Evolutionary conservation across 805 yeast species (phyloP).

Genomic region (Pichia exigua): DNA sequence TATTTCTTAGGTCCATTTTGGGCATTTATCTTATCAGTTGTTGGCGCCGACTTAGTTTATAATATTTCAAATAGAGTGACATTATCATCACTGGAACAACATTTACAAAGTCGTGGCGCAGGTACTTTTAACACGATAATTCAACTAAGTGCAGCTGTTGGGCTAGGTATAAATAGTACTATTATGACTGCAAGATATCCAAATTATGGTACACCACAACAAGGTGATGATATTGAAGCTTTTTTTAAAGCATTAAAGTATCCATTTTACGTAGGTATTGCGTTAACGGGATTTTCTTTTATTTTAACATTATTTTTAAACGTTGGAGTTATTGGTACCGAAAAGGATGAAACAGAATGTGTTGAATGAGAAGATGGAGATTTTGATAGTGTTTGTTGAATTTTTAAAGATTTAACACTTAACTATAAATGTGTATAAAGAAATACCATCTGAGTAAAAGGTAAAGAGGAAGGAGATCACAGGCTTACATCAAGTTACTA

Average conservation of each 20-base stretch:
- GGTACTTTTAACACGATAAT: slow-evolving; percentile 40
- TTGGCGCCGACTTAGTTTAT: slow-evolving; percentile 42
- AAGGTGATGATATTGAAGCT: slow-evolving; percentile 16
- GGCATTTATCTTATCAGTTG: slow-evolving; percentile 31
- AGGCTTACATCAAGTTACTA: too few relatives aligned
- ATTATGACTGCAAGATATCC: slow-evolving; percentile 29
- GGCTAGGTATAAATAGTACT: slow-evolving; percentile 35
- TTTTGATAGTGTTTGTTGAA: too few relatives aligned
- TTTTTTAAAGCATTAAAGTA: slow-evolving; percentile 30
- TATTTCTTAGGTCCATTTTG: slow-evolving; percentile 43
- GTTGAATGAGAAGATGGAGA: background rate
- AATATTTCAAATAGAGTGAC: slow-evolving; percentile 39
- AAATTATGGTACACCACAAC: slow-evolving; percentile 24
- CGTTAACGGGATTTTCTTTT: slow-evolving; percentile 25
- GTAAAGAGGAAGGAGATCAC: too few relatives aligned
- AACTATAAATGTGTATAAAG: too few relatives aligned
- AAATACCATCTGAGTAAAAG: too few relatives aligned
- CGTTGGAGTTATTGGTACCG: slow-evolving; percentile 30
- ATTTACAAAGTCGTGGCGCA: slow-evolving; percentile 38
- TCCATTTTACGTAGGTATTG: slow-evolving; percentile 35
- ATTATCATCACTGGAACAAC: slow-evolving; percentile 32
- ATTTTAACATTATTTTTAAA: slow-evolving; percentile 27
- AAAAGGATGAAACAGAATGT: background rate
- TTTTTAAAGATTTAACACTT: too few relatives aligned
- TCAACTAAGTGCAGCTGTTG: slow-evolving; percentile 35